These are phyloP conservation scores for Trichocladium uniseriatum DNA, from an alignment of 495 filamentous ascomycete species.

Conservation along the genomic window DNA sequence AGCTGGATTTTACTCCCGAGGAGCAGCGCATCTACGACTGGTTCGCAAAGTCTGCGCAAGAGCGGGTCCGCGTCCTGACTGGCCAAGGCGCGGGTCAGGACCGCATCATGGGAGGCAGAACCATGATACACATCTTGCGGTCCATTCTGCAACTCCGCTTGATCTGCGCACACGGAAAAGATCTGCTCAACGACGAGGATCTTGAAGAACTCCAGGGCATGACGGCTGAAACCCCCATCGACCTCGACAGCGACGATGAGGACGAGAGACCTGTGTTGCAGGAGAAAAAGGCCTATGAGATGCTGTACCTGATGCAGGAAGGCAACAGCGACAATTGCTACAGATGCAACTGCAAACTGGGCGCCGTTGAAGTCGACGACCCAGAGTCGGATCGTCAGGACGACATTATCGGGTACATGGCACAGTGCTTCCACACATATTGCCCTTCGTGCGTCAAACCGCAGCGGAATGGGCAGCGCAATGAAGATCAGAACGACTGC, in stretches of 20 bases:
- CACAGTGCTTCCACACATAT: conserved; percentile 73
- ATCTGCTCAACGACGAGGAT: conserved; percentile 75
- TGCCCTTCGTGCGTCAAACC: conserved; percentile 62
- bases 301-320: conserved; percentile 71
- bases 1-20: conserved; percentile 45
- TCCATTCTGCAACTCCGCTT: conserved; percentile 84
- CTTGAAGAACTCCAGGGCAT: conserved; percentile 68
- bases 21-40: conserved; percentile 48
- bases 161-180: conserved; percentile 84
- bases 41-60: conserved; percentile 44
- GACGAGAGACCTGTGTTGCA: conserved; percentile 43
- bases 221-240: conserved; percentile 71
- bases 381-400: conserved; percentile 48
- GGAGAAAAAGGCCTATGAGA: conserved; percentile 67
- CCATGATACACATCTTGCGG: conserved; percentile 81
- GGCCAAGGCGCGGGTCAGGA: conserved; percentile 35
- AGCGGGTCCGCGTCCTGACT: conserved; percentile 44
- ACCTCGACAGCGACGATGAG: conserved; percentile 67
- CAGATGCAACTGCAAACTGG: conserved; percentile 56
- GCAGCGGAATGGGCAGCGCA: conserved; percentile 25
- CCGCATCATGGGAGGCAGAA: conserved; percentile 64
- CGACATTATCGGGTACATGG: conserved; percentile 63
- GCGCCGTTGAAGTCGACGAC: conserved; percentile 40
- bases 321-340: conserved; percentile 61
- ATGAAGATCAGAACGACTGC: conserved; percentile 13